Evolutionary conservation across 2,329 filamentous ascomycete genomes (phyloP).

Genomic region (Helotiales sp.): DNA sequence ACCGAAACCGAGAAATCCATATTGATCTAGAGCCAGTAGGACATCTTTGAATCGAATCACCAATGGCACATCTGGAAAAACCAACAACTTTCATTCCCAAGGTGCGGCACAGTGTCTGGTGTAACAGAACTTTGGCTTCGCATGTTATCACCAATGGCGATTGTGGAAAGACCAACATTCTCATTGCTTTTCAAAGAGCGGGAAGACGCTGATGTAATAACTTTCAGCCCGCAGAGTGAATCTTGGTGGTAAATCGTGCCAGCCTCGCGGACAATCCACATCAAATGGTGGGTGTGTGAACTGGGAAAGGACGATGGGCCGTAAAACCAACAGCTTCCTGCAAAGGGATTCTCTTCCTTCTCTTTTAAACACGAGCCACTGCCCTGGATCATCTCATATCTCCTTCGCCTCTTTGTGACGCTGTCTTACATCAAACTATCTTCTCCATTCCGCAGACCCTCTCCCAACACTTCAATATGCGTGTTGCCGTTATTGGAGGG

Average conservation of each 20-base stretch:
- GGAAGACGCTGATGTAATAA: too few species aligned
- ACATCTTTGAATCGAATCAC: not conserved
- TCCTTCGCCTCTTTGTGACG: not conserved
- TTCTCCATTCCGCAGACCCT: not conserved
- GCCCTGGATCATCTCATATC: not conserved
- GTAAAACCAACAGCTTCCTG: not conserved
- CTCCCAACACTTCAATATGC: slow-evolving; percentile 13
- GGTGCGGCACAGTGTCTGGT: not conserved
- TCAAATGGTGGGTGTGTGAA: not conserved
- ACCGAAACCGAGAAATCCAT: not conserved
- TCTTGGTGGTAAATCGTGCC: not conserved
- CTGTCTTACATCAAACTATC: not conserved
- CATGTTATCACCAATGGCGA: not conserved
- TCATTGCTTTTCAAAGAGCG: not conserved
- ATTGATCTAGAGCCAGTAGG: not conserved
- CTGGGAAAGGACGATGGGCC: not conserved
- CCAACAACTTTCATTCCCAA: not conserved
- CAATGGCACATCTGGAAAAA: not conserved
- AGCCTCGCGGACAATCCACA: not conserved
- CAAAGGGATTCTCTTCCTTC: not conserved
- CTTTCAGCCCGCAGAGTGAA: too few species aligned
- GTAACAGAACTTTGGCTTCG: not conserved
- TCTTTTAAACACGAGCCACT: not conserved
- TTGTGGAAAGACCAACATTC: not conserved
- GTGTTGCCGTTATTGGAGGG: slow-evolving; percentile 51